Conservation (phyloP, 2,329 filamentous ascomycete genomes). For the Penicillium sp. region DNA sequence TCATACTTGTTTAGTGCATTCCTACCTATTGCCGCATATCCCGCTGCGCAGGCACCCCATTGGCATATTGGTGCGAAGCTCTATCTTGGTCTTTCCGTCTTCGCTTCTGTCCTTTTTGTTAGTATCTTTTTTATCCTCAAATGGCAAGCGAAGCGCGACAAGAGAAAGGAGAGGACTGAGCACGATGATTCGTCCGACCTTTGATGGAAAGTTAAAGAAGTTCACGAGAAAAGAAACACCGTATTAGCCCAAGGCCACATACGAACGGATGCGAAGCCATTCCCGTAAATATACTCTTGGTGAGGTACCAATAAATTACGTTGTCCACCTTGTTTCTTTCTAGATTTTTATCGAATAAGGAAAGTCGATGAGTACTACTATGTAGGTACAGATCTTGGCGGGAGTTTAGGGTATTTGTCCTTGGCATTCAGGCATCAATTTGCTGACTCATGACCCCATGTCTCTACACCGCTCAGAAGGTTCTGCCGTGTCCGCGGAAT, state of each 20-base stretch:
- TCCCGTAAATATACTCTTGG: no score
- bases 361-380: no score
- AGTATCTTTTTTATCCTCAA: background rate
- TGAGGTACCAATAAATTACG: no score
- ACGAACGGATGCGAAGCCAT: no score
- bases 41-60: background rate
- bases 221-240: no score
- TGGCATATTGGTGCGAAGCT: background rate
- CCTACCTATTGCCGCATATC: background rate
- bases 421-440: background rate
- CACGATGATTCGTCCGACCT: background rate
- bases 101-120: background rate
- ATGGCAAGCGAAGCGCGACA: background rate
- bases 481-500: constrained; percentile 28
- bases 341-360: no score
- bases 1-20: background rate
- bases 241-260: no score
- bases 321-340: no score
- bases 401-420: background rate
- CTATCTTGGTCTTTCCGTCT: background rate
- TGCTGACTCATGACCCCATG: constrained; percentile 7
- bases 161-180: background rate
- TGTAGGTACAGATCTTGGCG: background rate
- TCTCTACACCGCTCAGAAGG: constrained; percentile 13
- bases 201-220: background rate